Conservation (phyloP, 441 rosid species). For the Geranium incanum region DNA sequence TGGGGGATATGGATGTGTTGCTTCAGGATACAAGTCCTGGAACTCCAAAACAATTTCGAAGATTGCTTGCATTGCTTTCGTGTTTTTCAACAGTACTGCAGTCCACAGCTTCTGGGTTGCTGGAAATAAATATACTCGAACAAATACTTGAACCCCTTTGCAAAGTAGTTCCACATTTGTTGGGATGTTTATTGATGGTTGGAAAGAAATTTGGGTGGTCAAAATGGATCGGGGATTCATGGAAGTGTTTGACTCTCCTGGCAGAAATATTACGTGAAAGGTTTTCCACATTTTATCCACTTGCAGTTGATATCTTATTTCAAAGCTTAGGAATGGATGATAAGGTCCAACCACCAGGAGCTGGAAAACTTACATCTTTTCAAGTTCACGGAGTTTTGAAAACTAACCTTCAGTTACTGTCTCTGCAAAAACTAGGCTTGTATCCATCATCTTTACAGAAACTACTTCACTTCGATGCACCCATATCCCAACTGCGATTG, state of each 20-base stretch:
- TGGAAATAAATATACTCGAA: constrained; percentile 79
- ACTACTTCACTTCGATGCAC: constrained; percentile 60
- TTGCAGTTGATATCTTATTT: constrained; percentile 65
- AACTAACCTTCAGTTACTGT: constrained; percentile 86
- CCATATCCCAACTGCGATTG: constrained; percentile 73
- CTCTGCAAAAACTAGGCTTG: constrained; percentile 85
- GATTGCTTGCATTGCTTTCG: constrained; percentile 87
- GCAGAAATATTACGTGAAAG: constrained; percentile 89
- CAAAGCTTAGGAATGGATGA: constrained; percentile 57
- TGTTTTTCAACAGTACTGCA: constrained; percentile 86
- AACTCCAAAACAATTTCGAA: constrained; percentile 66
- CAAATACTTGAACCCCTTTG: constrained; percentile 69
- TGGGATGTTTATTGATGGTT: constrained; percentile 66
- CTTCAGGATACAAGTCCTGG: constrained; percentile 79
- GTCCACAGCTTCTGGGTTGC: constrained; percentile 90
- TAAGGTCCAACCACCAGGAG: constrained; percentile 30
- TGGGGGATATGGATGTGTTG: constrained; percentile 85
- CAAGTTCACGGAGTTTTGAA: constrained; percentile 88
- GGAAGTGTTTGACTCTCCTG: constrained; percentile 93
- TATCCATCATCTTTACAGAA: constrained; percentile 60
- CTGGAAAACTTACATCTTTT: constrained; percentile 62
- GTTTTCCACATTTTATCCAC: constrained; percentile 62
- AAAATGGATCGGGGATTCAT: constrained; percentile 76
- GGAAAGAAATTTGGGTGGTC: constrained; percentile 94
- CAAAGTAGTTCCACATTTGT: constrained; percentile 74